Base-by-base conservation (phyloP, 2,329 filamentous ascomycete genomes). In the Cryphonectria carpinicola region DNA sequence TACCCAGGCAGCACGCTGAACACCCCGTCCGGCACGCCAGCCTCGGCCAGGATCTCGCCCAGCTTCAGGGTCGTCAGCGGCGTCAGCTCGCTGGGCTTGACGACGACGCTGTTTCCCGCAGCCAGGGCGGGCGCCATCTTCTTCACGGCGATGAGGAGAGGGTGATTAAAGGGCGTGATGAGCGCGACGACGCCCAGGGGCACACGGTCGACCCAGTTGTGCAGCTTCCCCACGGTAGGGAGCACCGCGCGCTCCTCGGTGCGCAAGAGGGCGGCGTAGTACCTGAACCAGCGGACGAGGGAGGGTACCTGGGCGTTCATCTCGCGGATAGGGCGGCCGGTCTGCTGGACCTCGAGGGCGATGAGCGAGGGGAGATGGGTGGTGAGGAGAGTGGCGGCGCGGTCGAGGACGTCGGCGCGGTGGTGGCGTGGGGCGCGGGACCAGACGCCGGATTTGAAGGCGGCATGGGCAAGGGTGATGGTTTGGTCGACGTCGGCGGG, bases 11-110 rank as follows among this genome's bases (percentile, higher is more conserved):
- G 76, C 3, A 93, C 85, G 77, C 87, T 90, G 78, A 93, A 84
- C 25, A 92, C 91, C 74, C 92, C 91, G 68, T 89, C 87, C 2
- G 92, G 92, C 76, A 93, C 86, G 28, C 92, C 92, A 58, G 91
- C 91, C 75, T 89, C 83, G 76, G 88, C 86, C 73, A 93, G 81
- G 68, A 93, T 82, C 22, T 78, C 84, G 22, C 87, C 88, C 11
- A 90, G 85, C 28, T 85, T 78, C 46, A 93, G 84, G n/a, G 86
- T 86, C 2, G 87, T 87, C 66, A 92, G 78, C 0, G 89, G 89
- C 0, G 89, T 87, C 74, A 89, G 85, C 79, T 92, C 89, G 71
- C 86, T 88, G 13, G 87, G 86, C 79, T 92, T 91, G 41, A 91
- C 77, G 2, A 91, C 79, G 56, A 91, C 84, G 32, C 84, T 84